These are phyloP conservation scores for Zopfia rhizophila DNA, from an alignment of 2,329 filamentous ascomycete genomes.

Conservation along the genomic window DNA sequence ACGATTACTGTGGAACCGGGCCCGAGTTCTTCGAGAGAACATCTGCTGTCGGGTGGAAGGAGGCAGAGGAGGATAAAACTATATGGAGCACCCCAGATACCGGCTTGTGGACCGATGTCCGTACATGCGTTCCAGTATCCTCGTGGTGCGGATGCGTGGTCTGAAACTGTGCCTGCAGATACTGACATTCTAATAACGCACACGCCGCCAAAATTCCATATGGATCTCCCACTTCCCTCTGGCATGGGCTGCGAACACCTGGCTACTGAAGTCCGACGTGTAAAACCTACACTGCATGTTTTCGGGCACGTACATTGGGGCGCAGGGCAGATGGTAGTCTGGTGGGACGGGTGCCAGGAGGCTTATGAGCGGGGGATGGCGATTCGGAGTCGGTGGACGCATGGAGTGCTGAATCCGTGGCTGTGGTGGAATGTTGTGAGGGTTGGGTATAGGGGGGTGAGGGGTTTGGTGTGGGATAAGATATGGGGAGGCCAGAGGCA, in stretches of 20 bases:
- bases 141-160: slow-evolving; percentile 74
- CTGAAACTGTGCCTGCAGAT: slow-evolving; percentile 73
- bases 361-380: slow-evolving; percentile 74
- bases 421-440: slow-evolving; percentile 64
- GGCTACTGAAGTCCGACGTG: slow-evolving; percentile 76
- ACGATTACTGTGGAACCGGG: slow-evolving; percentile 51
- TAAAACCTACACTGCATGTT: slow-evolving; percentile 79
- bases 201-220: slow-evolving; percentile 78
- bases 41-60: slow-evolving; percentile 29
- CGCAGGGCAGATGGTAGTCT: slow-evolving; percentile 74
- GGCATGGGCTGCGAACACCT: slow-evolving; percentile 77
- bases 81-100: slow-evolving; percentile 85
- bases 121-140: slow-evolving; percentile 83
- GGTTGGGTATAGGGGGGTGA: slow-evolving; percentile 63
- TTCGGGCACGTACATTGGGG: slow-evolving; percentile 88
- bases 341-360: slow-evolving; percentile 78
- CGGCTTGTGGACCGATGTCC: slow-evolving; percentile 72
- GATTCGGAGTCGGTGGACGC: slow-evolving; percentile 50
- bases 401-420: slow-evolving; percentile 49
- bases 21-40: slow-evolving; percentile 25
- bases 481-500: slow-evolving; percentile 66
- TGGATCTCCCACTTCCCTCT: slow-evolving; percentile 67
- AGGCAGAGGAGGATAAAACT: slow-evolving; percentile 69
- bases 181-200: slow-evolving; percentile 86
- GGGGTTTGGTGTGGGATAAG: slow-evolving; percentile 68